These are phyloP conservation scores for Pseudocercospora crystallina DNA, from an alignment of 2,329 filamentous ascomycete species.

Conservation along the genomic window DNA sequence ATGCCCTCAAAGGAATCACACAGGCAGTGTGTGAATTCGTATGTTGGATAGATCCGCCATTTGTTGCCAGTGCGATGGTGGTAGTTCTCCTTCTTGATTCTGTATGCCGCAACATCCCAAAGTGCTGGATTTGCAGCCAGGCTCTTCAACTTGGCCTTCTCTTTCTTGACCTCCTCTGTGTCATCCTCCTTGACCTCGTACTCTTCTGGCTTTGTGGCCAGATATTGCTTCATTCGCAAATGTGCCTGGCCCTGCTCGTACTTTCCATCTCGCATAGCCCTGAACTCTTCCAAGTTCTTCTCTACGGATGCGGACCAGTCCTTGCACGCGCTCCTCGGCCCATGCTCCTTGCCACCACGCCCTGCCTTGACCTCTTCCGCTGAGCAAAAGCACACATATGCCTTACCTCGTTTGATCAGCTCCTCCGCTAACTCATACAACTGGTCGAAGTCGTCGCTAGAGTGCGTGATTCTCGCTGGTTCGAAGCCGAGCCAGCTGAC, in stretches of 20 bases:
- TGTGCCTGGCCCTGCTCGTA: conserved; percentile 83
- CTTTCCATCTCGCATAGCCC: conserved; percentile 86
- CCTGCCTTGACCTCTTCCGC: conserved; percentile 80
- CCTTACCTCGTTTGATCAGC: conserved; percentile 68
- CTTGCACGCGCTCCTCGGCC: conserved; percentile 73
- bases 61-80: conserved; percentile 78
- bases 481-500: conserved; percentile 83
- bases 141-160: conserved; percentile 35
- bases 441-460: conserved; percentile 84
- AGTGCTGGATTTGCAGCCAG: conserved; percentile 81
- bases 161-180: conserved; percentile 33
- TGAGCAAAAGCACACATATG: conserved; percentile 84
- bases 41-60: conserved; percentile 94
- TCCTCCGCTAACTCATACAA: conserved; percentile 88
- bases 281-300: conserved; percentile 77
- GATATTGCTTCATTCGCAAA: conserved; percentile 88
- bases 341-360: conserved; percentile 71
- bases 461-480: conserved; percentile 77
- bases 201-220: conserved; percentile 47
- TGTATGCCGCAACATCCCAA: conserved; percentile 94
- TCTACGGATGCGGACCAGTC: conserved; percentile 75
- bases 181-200: conserved; percentile 35
- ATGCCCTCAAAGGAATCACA: conserved; percentile 92
- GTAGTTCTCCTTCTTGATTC: conserved; percentile 70
- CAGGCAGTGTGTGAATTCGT: conserved; percentile 83